phyloP scores from a whole-genome alignment of 768 basidiomycete genomes.

The Scleroderma bovista region DNA sequence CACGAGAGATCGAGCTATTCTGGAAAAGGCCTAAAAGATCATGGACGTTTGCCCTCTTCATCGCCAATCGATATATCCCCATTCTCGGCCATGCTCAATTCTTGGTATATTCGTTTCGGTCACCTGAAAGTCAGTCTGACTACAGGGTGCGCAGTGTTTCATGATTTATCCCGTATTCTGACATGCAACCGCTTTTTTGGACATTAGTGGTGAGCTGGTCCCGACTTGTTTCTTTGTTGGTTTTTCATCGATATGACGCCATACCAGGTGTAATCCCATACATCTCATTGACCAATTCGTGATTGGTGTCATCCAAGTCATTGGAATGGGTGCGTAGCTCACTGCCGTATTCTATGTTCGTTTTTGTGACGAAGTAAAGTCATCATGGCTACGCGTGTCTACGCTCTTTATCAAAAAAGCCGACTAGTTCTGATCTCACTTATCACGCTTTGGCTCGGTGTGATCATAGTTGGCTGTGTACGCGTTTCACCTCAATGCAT shows the following conservation, averaged over 20 bases:
- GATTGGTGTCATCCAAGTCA: slow-evolving; percentile 5
- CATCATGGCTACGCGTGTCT: slow-evolving; percentile 17
- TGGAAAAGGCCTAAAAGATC: too few species aligned
- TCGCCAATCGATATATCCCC: slow-evolving; percentile 37
- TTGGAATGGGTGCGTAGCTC: slow-evolving; percentile 6
- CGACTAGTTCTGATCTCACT: slow-evolving; percentile 4
- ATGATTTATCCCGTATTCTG: background rate
- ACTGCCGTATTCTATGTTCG: background rate
- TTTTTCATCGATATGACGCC: too few species aligned
- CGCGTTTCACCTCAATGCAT: background rate
- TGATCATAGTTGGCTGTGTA: slow-evolving; percentile 6
- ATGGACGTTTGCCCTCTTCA: slow-evolving; percentile 35
- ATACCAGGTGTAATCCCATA: too few species aligned
- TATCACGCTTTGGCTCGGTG: background rate
- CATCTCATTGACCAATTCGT: too few species aligned
- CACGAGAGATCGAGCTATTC: slow-evolving; percentile 36
- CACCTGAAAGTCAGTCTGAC: background rate
- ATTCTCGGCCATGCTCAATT: slow-evolving; percentile 34
- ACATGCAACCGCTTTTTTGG: too few species aligned
- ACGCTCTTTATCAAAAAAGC: slow-evolving; percentile 12
- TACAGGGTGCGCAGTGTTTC: background rate
- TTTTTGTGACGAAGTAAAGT: background rate
- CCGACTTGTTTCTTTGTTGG: too few species aligned
- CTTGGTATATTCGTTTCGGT: slow-evolving; percentile 28
- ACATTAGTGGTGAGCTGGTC: too few species aligned